Conservation (phyloP, 768 basidiomycete species). For the Russula virescens region DNA sequence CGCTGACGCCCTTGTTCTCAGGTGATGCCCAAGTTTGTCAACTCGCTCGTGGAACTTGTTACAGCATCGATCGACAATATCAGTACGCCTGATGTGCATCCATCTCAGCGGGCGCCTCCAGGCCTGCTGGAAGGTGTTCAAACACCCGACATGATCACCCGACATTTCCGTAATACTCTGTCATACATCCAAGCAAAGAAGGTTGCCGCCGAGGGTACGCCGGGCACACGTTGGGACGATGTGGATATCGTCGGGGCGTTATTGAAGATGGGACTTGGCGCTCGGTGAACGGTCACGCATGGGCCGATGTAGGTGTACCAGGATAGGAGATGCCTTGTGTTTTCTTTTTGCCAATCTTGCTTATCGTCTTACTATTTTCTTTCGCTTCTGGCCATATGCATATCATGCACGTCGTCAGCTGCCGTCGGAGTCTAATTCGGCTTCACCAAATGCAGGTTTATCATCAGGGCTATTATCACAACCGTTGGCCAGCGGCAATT, state of each 20-base stretch:
- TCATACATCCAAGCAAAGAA: constrained; percentile 77
- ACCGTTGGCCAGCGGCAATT: background rate
- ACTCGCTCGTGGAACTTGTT: constrained; percentile 93
- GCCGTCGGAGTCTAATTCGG: background rate
- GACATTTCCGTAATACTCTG: constrained; percentile 92
- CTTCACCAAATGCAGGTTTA: background rate
- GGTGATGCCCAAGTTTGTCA: constrained; percentile 95
- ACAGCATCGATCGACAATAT: constrained; percentile 92
- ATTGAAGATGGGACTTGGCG: constrained; percentile 69
- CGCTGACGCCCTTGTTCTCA: constrained; percentile 30
- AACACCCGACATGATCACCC: constrained; percentile 86
- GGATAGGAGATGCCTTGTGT: constrained; percentile 8
- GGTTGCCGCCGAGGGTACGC: constrained; percentile 40
- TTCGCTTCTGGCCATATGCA: background rate
- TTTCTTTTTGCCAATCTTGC: constrained; percentile 18
- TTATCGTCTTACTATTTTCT: constrained; percentile 10
- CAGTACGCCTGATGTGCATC: constrained; percentile 80
- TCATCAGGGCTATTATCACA: background rate
- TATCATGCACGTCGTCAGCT: background rate
- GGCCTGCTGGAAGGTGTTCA: constrained; percentile 90
- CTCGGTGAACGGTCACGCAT: constrained; percentile 1
- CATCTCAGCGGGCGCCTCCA: constrained; percentile 78
- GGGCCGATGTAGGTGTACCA: constrained; percentile 9
- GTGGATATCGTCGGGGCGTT: constrained; percentile 86
- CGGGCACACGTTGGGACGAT: constrained; percentile 61